Percentiles rank a stretch among this genome's conserved stretches.
phyloP scores from a whole-genome alignment of 192 early-diverging fungal species.

The Backusella parvicylindrica region DNA sequence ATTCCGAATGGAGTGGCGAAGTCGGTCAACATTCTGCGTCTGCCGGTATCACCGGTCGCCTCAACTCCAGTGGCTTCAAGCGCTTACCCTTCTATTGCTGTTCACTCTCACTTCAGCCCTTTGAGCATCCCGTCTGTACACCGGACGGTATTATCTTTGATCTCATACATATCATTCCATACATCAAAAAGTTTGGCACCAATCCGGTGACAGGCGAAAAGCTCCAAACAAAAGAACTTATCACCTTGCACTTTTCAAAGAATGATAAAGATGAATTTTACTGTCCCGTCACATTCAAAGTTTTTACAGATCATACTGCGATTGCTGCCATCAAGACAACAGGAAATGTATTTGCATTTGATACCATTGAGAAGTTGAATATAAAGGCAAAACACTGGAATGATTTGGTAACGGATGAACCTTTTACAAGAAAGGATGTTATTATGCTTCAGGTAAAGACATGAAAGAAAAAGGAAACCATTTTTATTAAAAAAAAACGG shows the following conservation, averaged over 20 bases:
- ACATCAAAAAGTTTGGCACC: slow-evolving; percentile 73
- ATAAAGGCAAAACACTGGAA: slow-evolving; percentile 81
- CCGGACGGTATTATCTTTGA: slow-evolving; percentile 89
- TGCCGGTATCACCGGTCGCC: slow-evolving; percentile 60
- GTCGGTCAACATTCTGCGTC: slow-evolving; percentile 56
- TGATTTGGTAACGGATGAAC: slow-evolving; percentile 84
- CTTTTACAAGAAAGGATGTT: slow-evolving; percentile 84
- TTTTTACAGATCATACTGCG: slow-evolving; percentile 77
- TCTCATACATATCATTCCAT: slow-evolving; percentile 77
- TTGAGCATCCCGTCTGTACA: slow-evolving; percentile 82
- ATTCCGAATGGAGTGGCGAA: slow-evolving; percentile 57
- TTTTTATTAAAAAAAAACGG: too few species aligned
- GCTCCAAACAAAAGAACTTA: slow-evolving; percentile 69
- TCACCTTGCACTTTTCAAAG: slow-evolving; percentile 77
- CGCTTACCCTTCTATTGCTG: slow-evolving; percentile 83
- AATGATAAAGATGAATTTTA: slow-evolving; percentile 78
- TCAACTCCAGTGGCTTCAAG: slow-evolving; percentile 58
- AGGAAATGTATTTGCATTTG: slow-evolving; percentile 87
- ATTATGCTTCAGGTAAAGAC: slow-evolving; percentile 73
- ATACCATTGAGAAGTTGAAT: slow-evolving; percentile 84
- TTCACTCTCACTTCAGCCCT: slow-evolving; percentile 86
- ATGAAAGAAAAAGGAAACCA: neutral
- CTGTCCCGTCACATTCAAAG: slow-evolving; percentile 90
- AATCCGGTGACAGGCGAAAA: slow-evolving; percentile 84
- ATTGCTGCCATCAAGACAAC: slow-evolving; percentile 84